Evolutionary conservation across 2,329 filamentous ascomycete species (phyloP), one percentile per base, ranked within the genome.

Genomic region (Zasmidium citrigriseum): DNA sequence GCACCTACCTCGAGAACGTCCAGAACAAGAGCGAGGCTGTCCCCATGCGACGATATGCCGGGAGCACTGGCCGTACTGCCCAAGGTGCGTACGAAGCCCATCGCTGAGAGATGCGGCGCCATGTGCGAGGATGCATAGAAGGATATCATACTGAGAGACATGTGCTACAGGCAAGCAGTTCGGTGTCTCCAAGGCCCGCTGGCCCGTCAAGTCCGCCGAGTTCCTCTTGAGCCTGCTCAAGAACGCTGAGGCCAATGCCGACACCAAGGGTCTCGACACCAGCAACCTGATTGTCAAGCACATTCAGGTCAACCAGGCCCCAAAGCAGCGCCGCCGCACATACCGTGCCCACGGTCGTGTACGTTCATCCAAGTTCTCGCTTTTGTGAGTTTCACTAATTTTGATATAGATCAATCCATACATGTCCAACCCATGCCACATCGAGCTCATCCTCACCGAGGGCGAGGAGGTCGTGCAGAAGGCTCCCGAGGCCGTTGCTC

Each of bases 241-340:
- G 87, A 96, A 96, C 83, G 92, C 92, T 71, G 92, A 96, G 86
- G 88, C 92, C 83, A 96, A 96, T 82, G 92, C 92, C 78, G 93
- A 96, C 75, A 90, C 90, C 80, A 96, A 96, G 87, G 92, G 93
- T 75, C 91, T 96, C 76, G 92, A 99, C 83, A 98, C 93, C 77
- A 89, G 88, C 83, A 96, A 96, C 86, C 86, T 99, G 77, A 83
- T 98, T 78, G 90, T 99, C 84, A 97, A 97, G 91, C 96, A 97
- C 90, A 99, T 99, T 84, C 95, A 99, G 86, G 95, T 99, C 87
- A 99, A 99, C 91, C 95, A 99, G 87, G 96, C 95, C 73, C 95
- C 95, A 76, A 98, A 98, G 89, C 93, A 98, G 87, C 89, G 95
- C 79, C 88, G 95, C 84, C 89, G 95, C 81, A 99, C 95, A 78